These are phyloP conservation scores for Flaveria floridana DNA, from an alignment of 140 eudicot species.

Conservation along the genomic window DNA sequence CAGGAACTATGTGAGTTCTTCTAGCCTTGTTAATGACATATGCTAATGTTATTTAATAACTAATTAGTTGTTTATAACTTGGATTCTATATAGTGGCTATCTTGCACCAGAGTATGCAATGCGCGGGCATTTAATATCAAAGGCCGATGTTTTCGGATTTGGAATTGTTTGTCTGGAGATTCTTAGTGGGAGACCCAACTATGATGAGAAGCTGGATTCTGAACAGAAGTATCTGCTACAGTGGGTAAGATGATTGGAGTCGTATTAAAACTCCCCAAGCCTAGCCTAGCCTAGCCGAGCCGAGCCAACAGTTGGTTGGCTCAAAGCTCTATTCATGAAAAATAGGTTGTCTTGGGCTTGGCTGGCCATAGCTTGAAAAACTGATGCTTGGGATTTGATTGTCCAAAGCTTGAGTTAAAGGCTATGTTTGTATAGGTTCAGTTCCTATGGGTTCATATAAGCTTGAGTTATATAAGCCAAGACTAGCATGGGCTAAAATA, in stretches of 20 bases:
- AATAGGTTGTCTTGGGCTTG: neutral
- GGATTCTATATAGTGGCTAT: constrained; percentile 39
- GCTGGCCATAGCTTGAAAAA: neutral
- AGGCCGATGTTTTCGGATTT: constrained; percentile 56
- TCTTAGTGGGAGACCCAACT: constrained; percentile 49
- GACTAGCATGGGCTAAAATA: neutral
- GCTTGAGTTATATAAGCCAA: neutral
- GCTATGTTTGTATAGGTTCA: neutral
- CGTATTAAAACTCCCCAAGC: neutral
- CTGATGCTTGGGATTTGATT: neutral
- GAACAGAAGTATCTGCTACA: constrained; percentile 47
- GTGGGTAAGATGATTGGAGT: constrained; percentile 34
- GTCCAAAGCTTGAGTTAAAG: neutral
- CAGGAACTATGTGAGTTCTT: constrained; percentile 58
- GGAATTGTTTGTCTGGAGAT: constrained; percentile 52
- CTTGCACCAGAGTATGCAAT: constrained; percentile 60
- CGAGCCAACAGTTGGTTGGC: constrained; percentile 7
- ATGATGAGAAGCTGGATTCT: constrained; percentile 40
- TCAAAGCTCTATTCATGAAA: neutral
- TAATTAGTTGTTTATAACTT: constrained; percentile 2
- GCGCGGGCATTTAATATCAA: constrained; percentile 52
- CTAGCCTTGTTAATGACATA: neutral
- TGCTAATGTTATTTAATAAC: neutral
- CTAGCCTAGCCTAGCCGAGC: neutral
- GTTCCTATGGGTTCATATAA: neutral